These are phyloP conservation scores for Lachancea nothofagi DNA, from an alignment of 805 yeast genomes.

Conservation along the genomic window DNA sequence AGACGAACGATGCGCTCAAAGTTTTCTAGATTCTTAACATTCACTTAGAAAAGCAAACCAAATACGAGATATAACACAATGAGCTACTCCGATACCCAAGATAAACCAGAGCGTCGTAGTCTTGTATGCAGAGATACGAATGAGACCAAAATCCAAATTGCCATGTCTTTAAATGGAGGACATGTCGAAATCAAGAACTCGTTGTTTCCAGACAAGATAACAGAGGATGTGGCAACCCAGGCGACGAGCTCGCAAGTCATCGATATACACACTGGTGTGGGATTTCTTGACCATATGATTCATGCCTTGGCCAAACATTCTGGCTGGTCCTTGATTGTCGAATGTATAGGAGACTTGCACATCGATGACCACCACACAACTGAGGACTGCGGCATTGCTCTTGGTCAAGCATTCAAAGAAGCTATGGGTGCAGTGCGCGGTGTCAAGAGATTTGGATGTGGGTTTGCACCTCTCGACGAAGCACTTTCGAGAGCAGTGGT, in stretches of 20 bases:
- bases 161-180: slow-evolving; percentile 83
- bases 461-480: slow-evolving; percentile 94
- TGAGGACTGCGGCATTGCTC: slow-evolving; percentile 90
- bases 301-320: slow-evolving; percentile 96
- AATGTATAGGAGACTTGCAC: slow-evolving; percentile 89
- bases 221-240: slow-evolving; percentile 59
- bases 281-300: slow-evolving; percentile 94
- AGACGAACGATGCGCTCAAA: too few species aligned
- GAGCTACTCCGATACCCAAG: slow-evolving; percentile 1
- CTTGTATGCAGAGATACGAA: slow-evolving; percentile 61
- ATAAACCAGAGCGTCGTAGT: slow-evolving; percentile 30
- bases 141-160: slow-evolving; percentile 89
- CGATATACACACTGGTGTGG: slow-evolving; percentile 83
- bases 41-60: too few species aligned
- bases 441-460: slow-evolving; percentile 86
- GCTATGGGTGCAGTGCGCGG: slow-evolving; percentile 90
- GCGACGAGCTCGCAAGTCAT: slow-evolving; percentile 66
- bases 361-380: slow-evolving; percentile 97
- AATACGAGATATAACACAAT: neutral
- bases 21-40: too few species aligned
- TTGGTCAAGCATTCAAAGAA: slow-evolving; percentile 82
- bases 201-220: slow-evolving; percentile 37
- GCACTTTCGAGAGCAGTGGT: slow-evolving; percentile 95
- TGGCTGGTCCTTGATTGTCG: slow-evolving; percentile 89
- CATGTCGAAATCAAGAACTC: slow-evolving; percentile 56